Conservation (phyloP, 2,329 filamentous ascomycete genomes). For the Colletotrichum cuscutae region DNA sequence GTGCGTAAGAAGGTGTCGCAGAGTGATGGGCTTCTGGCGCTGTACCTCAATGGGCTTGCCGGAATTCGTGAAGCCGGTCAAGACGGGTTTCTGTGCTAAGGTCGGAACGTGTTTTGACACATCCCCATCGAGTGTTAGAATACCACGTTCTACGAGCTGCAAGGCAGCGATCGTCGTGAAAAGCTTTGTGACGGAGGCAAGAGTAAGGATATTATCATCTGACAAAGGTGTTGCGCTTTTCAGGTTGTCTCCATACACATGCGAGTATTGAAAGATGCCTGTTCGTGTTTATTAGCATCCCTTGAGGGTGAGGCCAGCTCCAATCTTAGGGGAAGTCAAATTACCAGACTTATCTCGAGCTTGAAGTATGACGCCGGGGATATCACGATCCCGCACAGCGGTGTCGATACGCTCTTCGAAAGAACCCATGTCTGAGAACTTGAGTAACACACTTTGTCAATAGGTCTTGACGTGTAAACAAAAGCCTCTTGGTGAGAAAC, state of each 20-base stretch:
- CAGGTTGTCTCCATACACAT: conserved; percentile 13
- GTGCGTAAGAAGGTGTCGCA: conserved; percentile 62
- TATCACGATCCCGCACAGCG: conserved; percentile 24
- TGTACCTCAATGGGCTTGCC: conserved; percentile 49
- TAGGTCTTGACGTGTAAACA: not conserved
- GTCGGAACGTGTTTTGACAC: conserved; percentile 57
- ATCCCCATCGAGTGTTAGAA: conserved; percentile 57
- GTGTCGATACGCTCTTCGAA: conserved; percentile 27
- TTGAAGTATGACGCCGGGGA: conserved; percentile 30
- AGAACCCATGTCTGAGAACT: conserved; percentile 3
- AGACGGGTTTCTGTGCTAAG: conserved; percentile 56
- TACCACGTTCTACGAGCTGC: conserved; percentile 64
- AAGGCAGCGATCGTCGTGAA: conserved; percentile 62
- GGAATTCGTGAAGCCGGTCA: conserved; percentile 57
- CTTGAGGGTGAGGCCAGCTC: not conserved
- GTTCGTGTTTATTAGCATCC: not conserved
- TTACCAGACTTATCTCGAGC: conserved; percentile 31
- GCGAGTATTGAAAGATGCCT: conserved; percentile 26
- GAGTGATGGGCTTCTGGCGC: conserved; percentile 52
- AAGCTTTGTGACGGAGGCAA: conserved; percentile 55
- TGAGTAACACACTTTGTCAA: not conserved
- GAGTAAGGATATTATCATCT: conserved; percentile 48
- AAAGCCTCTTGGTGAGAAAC: not conserved
- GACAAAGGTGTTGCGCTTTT: conserved; percentile 44
- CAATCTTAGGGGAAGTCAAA: not conserved